These are phyloP conservation scores for Talaromyces funiculosus DNA, from an alignment of 2,329 filamentous ascomycete species.

Conservation along the genomic window DNA sequence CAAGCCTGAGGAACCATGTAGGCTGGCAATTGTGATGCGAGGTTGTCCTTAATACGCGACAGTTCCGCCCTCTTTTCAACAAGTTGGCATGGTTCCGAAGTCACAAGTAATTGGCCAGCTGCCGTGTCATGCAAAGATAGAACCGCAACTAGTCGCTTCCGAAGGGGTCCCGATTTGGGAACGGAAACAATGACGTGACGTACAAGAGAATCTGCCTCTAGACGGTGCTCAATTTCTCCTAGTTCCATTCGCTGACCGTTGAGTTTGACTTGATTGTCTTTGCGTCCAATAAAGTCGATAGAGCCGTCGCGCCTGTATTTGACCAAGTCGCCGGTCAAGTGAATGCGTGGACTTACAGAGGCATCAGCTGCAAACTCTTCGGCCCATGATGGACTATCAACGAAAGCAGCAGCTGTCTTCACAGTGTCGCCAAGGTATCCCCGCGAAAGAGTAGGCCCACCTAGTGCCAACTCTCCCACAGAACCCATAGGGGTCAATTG, in stretches of 20 bases:
- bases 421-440: conserved; percentile 42
- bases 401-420: conserved; percentile 33
- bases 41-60: conserved; percentile 6
- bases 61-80: background rate
- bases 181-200: conserved; percentile 26
- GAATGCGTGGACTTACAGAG: conserved; percentile 31
- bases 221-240: conserved; percentile 36
- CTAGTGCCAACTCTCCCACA: conserved; percentile 37
- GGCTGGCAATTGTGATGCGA: conserved; percentile 22
- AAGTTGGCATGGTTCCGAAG: conserved; percentile 4
- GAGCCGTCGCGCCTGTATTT: conserved; percentile 34
- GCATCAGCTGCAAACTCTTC: conserved; percentile 34
- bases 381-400: conserved; percentile 35
- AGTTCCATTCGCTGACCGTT: conserved; percentile 41
- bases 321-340: conserved; percentile 31
- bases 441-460: conserved; percentile 35
- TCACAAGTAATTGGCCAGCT: conserved; percentile 19
- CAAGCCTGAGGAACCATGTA: conserved; percentile 15
- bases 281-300: conserved; percentile 26
- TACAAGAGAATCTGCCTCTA: conserved; percentile 32
- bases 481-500: conserved; percentile 41
- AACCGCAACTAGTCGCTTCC: conserved; percentile 11
- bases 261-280: conserved; percentile 38
- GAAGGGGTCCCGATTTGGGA: conserved; percentile 6
- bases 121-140: conserved; percentile 1